These are phyloP conservation scores for Ilyonectria destructans DNA, from an alignment of 2,329 filamentous ascomycete genomes.

Conservation along the genomic window DNA sequence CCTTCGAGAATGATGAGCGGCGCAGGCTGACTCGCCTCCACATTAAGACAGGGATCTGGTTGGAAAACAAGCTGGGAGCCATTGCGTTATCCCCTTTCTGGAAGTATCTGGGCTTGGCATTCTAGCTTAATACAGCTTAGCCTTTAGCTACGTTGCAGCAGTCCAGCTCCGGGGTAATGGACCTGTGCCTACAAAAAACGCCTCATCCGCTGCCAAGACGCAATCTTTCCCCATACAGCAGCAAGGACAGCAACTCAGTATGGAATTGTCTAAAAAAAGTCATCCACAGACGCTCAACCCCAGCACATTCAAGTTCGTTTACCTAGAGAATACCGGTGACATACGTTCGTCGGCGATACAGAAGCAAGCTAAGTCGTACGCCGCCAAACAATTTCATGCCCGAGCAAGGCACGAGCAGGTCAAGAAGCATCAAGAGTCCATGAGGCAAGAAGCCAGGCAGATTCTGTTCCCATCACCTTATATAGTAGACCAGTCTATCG, in stretches of 20 bases:
- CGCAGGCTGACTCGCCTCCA: too few relatives aligned
- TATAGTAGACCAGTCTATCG: neutral
- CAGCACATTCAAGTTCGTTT: constrained; percentile 2
- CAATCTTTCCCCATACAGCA: neutral
- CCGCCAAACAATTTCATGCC: constrained; percentile 14
- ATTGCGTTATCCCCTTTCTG: constrained; percentile 6
- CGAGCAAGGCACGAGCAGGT: constrained; percentile 15
- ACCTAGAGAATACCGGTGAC: neutral
- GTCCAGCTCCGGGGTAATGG: neutral
- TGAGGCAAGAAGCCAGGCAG: neutral
- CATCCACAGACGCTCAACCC: neutral
- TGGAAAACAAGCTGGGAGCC: constrained; percentile 5
- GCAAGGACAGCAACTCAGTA: neutral
- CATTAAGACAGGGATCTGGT: too few relatives aligned
- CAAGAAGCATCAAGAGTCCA: constrained; percentile 1
- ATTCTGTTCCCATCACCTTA: too few relatives aligned
- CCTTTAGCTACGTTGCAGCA: neutral
- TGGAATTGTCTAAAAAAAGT: neutral
- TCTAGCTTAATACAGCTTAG: neutral
- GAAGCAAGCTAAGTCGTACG: constrained; percentile 19
- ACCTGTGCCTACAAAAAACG: neutral
- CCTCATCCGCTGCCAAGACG: constrained; percentile 5
- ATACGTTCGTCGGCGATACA: neutral
- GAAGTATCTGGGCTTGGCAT: constrained; percentile 22
- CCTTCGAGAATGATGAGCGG: too few relatives aligned